Conservation (phyloP, 495 filamentous ascomycete genomes). For the Aspergillus nidulans region DNA sequence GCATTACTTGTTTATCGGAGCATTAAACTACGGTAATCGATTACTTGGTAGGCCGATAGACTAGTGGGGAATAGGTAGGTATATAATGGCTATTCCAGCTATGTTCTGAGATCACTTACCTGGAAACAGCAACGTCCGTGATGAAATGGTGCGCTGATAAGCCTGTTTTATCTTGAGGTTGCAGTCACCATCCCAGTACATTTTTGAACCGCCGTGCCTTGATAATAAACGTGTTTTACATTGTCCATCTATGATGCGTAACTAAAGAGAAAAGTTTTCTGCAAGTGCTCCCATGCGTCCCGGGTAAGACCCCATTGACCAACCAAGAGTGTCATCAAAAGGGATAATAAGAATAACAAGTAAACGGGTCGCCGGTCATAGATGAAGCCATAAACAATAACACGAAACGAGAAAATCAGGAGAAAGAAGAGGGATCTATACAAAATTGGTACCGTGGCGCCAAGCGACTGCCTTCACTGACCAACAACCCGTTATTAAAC, state of each 20-base stretch:
- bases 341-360: constrained; percentile 25
- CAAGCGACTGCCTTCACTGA: constrained; percentile 36
- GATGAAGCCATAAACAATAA: constrained; percentile 30
- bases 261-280: constrained; percentile 32
- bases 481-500: constrained; percentile 30
- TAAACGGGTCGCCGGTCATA: constrained; percentile 27
- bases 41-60: too few species aligned
- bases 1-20: too few species aligned
- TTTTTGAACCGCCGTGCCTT: background rate
- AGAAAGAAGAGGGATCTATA: constrained; percentile 42
- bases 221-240: constrained; percentile 37
- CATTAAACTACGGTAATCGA: too few species aligned
- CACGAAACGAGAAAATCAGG: constrained; percentile 12
- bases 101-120: too few species aligned
- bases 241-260: constrained; percentile 45
- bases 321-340: constrained; percentile 27
- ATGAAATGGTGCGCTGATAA: too few species aligned
- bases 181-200: too few species aligned
- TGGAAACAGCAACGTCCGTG: too few species aligned
- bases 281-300: constrained; percentile 29
- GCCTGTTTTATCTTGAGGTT: background rate
- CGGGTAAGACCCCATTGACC: constrained; percentile 18
- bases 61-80: too few species aligned
- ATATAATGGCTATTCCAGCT: too few species aligned
- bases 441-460: constrained; percentile 43